Conservation (phyloP, 2,329 filamentous ascomycete species). For the Lasiodiplodia hormozganensis region DNA sequence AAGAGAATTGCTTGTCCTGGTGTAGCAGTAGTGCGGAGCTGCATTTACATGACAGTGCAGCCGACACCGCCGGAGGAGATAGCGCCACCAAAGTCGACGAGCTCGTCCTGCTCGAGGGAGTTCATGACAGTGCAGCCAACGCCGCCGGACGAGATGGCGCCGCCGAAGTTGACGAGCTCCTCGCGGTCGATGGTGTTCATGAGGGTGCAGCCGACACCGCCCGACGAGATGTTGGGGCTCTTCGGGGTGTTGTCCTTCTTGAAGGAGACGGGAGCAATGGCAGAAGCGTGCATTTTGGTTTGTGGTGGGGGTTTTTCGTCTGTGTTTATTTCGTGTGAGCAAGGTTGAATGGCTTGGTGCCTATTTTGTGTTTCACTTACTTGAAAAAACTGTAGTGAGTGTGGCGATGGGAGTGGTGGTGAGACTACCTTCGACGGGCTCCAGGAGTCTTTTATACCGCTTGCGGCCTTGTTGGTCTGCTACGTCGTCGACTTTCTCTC, state of each 20-base stretch:
- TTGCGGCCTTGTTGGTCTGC: not conserved
- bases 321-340: not conserved
- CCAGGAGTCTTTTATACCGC: not conserved
- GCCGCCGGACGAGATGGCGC: not conserved
- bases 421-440: not conserved
- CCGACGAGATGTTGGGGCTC: not conserved
- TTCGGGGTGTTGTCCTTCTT: not conserved
- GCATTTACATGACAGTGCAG: slow-evolving; percentile 22
- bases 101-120: not conserved
- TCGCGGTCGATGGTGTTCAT: not conserved
- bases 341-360: too few relatives aligned
- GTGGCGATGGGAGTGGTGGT: not conserved
- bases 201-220: not conserved
- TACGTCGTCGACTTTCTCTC: not conserved
- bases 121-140: slow-evolving; percentile 20
- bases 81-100: not conserved
- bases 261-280: not conserved
- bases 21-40: not conserved
- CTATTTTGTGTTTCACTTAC: not conserved
- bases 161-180: slow-evolving; percentile 7
- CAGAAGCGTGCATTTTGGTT: slow-evolving; percentile 17
- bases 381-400: slow-evolving; percentile 13
- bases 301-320: not conserved
- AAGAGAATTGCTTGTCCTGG: not conserved
- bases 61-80: not conserved